These are phyloP conservation scores for Combretum micranthum DNA, from an alignment of 345 rosid species.

Conservation along the genomic window DNA sequence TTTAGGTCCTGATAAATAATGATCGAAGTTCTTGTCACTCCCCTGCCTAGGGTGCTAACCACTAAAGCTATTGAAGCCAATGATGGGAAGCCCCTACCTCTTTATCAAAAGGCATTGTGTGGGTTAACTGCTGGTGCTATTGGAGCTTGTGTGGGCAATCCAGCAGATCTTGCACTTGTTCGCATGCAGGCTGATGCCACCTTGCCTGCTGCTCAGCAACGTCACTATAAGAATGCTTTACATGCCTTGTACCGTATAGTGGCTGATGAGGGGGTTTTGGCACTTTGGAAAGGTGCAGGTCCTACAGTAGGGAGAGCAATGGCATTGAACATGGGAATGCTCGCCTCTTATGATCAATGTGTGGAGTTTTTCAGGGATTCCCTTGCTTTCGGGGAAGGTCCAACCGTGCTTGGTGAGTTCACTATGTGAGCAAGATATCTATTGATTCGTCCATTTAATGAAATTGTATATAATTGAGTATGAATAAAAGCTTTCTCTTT, in stretches of 20 bases:
- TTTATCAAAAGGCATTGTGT: slow-evolving; percentile 93
- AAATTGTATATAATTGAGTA: too few species aligned
- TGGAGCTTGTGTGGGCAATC: slow-evolving; percentile 85
- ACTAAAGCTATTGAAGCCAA: slow-evolving; percentile 82
- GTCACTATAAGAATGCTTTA: slow-evolving; percentile 41
- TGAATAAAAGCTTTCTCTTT: too few species aligned
- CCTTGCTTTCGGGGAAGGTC: slow-evolving; percentile 33
- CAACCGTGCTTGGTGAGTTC: slow-evolving; percentile 46
- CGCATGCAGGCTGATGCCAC: slow-evolving; percentile 57
- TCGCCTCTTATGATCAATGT: slow-evolving; percentile 49
- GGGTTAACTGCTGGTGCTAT: slow-evolving; percentile 99
- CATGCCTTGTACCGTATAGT: slow-evolving; percentile 38
- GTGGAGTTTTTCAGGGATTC: slow-evolving; percentile 41
- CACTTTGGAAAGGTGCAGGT: slow-evolving; percentile 53
- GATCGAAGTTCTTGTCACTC: too few species aligned
- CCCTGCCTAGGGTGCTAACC: slow-evolving; percentile 47
- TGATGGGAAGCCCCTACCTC: slow-evolving; percentile 89
- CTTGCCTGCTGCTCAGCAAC: slow-evolving; percentile 39
- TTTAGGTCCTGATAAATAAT: too few species aligned
- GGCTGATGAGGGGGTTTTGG: slow-evolving; percentile 42
- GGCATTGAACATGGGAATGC: slow-evolving; percentile 60
- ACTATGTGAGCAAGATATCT: not conserved
- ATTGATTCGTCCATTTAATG: not conserved
- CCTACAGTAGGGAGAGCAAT: slow-evolving; percentile 49
- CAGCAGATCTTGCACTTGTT: slow-evolving; percentile 55